Evolutionary conservation across 208 protist species (phyloP), one percentile per base, ranked within the genome.

Genomic region (Herpetomonas muscarum): DNA sequence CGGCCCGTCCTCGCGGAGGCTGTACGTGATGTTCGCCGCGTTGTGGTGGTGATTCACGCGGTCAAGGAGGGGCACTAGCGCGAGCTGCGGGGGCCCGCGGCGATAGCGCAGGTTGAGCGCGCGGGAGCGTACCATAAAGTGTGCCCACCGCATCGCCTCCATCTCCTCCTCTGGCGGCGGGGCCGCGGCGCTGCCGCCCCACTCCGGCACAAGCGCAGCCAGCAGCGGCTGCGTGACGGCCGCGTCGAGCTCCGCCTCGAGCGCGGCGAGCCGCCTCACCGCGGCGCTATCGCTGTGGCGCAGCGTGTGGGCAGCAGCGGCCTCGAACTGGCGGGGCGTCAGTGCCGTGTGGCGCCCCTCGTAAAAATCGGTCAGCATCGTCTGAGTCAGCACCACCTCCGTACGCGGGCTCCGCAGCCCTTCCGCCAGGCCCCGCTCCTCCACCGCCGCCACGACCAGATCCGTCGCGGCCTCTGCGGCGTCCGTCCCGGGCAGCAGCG

Each of bases 91-190:
- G 9, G 56, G 34, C n/a, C 64, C 39, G 6, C 37, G 31, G 1
- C 55, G 45, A 34, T 62, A 60, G 37, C 70, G 42, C 30, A 92
- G 26, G 60, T 92, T 90, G 30, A 93, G 67, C 0, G 71, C 69
- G 32, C 89, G 75, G 3, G 89, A 95, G 39, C 89, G 82, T 46
- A 88, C 55, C 81, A 89, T 92, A 53, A 93, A 95, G 66, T 95
- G 89, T 4, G 84, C 75, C 86, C 85, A 93, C 13, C 64, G 55
- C 59, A 92, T 45, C 31, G 45, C 36, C 32, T 72, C 79, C 45
- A 67, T 54, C 53, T 79, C 66, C 24, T 22, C 61, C 24, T 22
- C 57, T 25, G 25, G 17, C 15, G 50, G 39, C 39, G 53, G 29
- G 61, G 59, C 6, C n/a, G 59, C 52, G 55, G 9, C 15, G 45